These are phyloP conservation scores for Calonectria montana DNA, from an alignment of 2,329 filamentous ascomycete species.

Conservation along the genomic window DNA sequence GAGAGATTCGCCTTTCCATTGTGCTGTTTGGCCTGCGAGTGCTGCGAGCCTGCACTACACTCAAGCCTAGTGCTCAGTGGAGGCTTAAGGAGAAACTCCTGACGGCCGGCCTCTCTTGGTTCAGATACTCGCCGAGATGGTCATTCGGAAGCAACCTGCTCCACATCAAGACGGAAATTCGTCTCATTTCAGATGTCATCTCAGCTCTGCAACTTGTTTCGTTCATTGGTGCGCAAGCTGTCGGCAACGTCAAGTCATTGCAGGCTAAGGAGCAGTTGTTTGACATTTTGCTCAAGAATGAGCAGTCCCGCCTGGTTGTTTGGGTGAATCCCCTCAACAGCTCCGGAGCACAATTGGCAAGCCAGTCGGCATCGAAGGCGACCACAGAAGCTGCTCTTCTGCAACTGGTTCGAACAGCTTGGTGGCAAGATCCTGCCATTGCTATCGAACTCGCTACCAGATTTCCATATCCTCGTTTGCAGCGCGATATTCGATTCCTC, in stretches of 20 bases:
- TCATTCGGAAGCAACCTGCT: conserved; percentile 95
- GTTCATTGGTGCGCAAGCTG: conserved; percentile 64
- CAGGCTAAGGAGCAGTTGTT: conserved; percentile 87
- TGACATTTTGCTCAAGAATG: conserved; percentile 82
- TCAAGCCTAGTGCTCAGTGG: conserved; percentile 75
- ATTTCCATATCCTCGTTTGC: conserved; percentile 80
- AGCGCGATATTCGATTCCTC: conserved; percentile 81
- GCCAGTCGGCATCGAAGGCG: conserved; percentile 54
- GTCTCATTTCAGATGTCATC: conserved; percentile 81
- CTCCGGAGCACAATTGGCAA: conserved; percentile 52
- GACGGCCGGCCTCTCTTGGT: conserved; percentile 90
- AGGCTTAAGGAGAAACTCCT: conserved; percentile 89
- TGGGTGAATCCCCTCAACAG: conserved; percentile 88
- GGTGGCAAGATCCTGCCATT: conserved; percentile 85
- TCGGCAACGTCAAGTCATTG: conserved; percentile 72
- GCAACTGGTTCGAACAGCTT: conserved; percentile 82
- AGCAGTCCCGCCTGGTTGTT: conserved; percentile 84
- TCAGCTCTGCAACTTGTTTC: conserved; percentile 73
- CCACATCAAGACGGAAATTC: conserved; percentile 92
- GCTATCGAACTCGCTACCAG: conserved; percentile 87
- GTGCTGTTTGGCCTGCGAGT: conserved; percentile 85
- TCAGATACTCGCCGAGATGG: conserved; percentile 85
- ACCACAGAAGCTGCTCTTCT: conserved; percentile 61
- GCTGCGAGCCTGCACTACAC: conserved; percentile 76
- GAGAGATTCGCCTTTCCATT: conserved; percentile 92